Base-by-base conservation (phyloP, 225 moss, liverwort and hornwort species). In the Anthoceros angustus region DNA sequence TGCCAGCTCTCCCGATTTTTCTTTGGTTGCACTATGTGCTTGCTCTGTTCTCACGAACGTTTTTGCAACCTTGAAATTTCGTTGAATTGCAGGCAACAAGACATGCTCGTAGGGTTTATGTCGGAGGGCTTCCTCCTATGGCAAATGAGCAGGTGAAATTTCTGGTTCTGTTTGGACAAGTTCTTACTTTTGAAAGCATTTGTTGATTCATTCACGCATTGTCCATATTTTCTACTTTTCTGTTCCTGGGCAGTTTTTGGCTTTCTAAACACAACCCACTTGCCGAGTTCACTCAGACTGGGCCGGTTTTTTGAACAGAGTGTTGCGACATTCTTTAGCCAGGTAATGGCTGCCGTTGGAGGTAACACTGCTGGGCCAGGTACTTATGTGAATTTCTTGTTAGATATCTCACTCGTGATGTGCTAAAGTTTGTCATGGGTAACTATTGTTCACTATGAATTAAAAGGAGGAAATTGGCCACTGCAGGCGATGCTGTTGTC, bases 351-450 rank as follows among this genome's bases (percentile, higher is more conserved):
- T 70, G 95, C 95, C 68, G 82, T 95, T 55, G 91, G 91, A 74
- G 95, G 88, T 24, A 95, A 95, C 70, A 95, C 95, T 66, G 95
- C 95, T 60, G 95, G 95, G 62, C 95, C 91, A 86, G 95, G 95
- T 91, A 80, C 2, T 12, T 5, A 25, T 10, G 4, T 16, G 32
- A 32, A 32, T 71, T 39, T 43, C 18, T 8, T 69, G 24, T 40
- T 10, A 6, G n/a, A 40, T 6, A 7, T 67, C 21, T 15, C n/a
- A 14, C 25, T n/a, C 6, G 6, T n/a, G 7, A 18, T 42, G 12
- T n/a, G 11, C n/a, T 11, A 18, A 12, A 7, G 32, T n/a, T 41
- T 63, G 63, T 11, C 12, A 11, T 46, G 43, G 40, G 42, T 40
- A 63, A 4, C 25, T 32, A 64, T 39, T 39, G 41, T 63, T 12